Evolutionary conservation across 2,329 filamentous ascomycete genomes (phyloP).

Genomic region (Trichoderma simmonsii): DNA sequence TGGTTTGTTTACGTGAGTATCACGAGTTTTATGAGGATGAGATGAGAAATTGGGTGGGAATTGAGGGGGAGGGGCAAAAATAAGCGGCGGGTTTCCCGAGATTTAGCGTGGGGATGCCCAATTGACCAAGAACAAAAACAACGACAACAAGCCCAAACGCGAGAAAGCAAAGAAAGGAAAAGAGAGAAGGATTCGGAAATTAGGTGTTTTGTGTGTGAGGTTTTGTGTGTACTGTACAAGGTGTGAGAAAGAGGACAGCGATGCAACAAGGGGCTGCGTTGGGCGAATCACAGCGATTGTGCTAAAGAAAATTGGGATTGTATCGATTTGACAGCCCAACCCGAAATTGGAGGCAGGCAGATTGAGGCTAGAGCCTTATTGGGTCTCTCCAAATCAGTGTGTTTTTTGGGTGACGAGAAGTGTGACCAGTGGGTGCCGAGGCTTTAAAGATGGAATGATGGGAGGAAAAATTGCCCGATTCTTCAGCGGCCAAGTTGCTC

Average conservation of each 20-base stretch:
- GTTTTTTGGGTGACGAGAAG: too few relatives aligned
- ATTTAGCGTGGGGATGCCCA: background rate
- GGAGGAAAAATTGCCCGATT: background rate
- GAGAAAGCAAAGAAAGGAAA: background rate
- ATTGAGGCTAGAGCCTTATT: background rate
- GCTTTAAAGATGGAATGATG: background rate
- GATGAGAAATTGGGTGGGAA: background rate
- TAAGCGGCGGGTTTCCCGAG: background rate
- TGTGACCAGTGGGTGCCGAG: background rate
- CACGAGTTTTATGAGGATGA: background rate
- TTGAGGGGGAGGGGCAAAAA: constrained; percentile 13
- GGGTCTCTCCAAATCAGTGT: background rate
- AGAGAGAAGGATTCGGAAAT: background rate
- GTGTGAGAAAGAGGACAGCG: constrained; percentile 5
- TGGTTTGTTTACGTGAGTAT: background rate
- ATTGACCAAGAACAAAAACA: background rate
- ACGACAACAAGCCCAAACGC: background rate
- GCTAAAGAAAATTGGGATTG: background rate
- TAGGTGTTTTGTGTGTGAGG: background rate
- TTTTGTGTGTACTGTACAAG: background rate
- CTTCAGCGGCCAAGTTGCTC: background rate
- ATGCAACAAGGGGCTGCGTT: background rate
- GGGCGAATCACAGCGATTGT: background rate
- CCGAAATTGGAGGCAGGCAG: background rate
- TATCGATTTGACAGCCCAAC: background rate